Conservation (phyloP, 2,329 filamentous ascomycete genomes). For the Exophiala oligosperma region DNA sequence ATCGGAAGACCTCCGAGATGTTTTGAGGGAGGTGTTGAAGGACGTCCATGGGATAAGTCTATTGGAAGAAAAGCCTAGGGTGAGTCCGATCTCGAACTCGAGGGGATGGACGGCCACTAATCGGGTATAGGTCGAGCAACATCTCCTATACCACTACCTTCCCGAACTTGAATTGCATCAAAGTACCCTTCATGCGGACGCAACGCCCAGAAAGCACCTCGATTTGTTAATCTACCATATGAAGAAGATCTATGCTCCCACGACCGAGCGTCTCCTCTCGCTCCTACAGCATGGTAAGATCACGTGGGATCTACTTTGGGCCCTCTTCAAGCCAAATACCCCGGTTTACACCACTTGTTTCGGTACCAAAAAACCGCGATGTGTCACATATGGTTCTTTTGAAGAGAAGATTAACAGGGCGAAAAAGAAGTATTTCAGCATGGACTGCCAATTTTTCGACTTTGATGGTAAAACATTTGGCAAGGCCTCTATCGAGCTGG, state of each 20-base stretch:
- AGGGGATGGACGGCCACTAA: too few relatives aligned
- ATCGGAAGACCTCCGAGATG: slow-evolving; percentile 73
- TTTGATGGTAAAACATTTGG: slow-evolving; percentile 87
- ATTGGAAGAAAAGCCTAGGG: slow-evolving; percentile 76
- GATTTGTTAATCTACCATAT: slow-evolving; percentile 74
- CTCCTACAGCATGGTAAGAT: slow-evolving; percentile 63
- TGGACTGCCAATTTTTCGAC: slow-evolving; percentile 76
- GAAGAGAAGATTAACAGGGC: slow-evolving; percentile 69
- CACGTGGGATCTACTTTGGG: slow-evolving; percentile 86
- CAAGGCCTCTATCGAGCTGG: slow-evolving; percentile 67
- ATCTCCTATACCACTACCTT: too few relatives aligned
- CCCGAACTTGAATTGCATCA: too few relatives aligned
- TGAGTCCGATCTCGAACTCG: too few relatives aligned
- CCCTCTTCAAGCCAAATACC: slow-evolving; percentile 83
- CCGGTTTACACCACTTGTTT: slow-evolving; percentile 80
- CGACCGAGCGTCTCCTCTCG: slow-evolving; percentile 77
- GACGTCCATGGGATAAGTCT: slow-evolving; percentile 76
- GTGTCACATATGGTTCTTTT: slow-evolving; percentile 78
- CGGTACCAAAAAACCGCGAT: slow-evolving; percentile 71
- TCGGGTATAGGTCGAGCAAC: too few relatives aligned
- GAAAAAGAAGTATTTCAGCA: slow-evolving; percentile 71
- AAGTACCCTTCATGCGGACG: too few relatives aligned
- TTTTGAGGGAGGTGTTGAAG: slow-evolving; percentile 69
- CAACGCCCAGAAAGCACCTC: too few relatives aligned
- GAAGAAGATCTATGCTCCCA: slow-evolving; percentile 76